phyloP scores from a whole-genome alignment of 2,329 filamentous ascomycete genomes.

The Cercospora sesami region DNA sequence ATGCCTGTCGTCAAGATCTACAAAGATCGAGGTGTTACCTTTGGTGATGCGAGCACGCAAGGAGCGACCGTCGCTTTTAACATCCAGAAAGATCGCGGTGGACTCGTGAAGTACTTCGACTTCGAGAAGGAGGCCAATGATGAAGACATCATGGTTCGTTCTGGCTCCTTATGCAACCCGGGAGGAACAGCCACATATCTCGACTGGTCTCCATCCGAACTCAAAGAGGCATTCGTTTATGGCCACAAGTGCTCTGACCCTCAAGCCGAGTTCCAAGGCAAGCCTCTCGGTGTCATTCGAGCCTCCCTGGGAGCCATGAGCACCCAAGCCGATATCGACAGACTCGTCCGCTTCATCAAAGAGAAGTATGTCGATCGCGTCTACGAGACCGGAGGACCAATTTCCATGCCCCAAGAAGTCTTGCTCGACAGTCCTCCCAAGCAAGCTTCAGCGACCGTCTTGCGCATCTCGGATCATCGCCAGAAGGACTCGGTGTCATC shows the following conservation, averaged over 20 bases:
- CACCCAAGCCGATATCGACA: constrained; percentile 68
- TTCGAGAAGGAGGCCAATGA: constrained; percentile 80
- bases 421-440: constrained; percentile 10
- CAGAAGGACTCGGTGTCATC: constrained; percentile 9
- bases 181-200: constrained; percentile 75
- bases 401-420: constrained; percentile 15
- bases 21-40: constrained; percentile 41
- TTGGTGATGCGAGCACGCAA: constrained; percentile 49
- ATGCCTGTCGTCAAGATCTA: constrained; percentile 67
- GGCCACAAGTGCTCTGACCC: constrained; percentile 82
- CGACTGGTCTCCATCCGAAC: constrained; percentile 71
- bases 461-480: constrained; percentile 16
- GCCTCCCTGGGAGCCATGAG: constrained; percentile 88
- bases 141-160: constrained; percentile 76
- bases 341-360: constrained; percentile 55
- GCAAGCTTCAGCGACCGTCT: constrained; percentile 15
- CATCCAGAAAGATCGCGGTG: constrained; percentile 64
- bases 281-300: constrained; percentile 81
- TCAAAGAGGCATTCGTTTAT: constrained; percentile 76
- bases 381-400: constrained; percentile 16
- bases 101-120: constrained; percentile 75
- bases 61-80: constrained; percentile 85
- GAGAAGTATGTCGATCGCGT: constrained; percentile 29
- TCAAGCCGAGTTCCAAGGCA: constrained; percentile 76
- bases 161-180: constrained; percentile 86